A percentile compares a stretch with the other conserved stretches of the same genome.
These are phyloP conservation scores for Schwanniomyces polymorphus DNA, from an alignment of 805 yeast genomes.

Conservation along the genomic window DNA sequence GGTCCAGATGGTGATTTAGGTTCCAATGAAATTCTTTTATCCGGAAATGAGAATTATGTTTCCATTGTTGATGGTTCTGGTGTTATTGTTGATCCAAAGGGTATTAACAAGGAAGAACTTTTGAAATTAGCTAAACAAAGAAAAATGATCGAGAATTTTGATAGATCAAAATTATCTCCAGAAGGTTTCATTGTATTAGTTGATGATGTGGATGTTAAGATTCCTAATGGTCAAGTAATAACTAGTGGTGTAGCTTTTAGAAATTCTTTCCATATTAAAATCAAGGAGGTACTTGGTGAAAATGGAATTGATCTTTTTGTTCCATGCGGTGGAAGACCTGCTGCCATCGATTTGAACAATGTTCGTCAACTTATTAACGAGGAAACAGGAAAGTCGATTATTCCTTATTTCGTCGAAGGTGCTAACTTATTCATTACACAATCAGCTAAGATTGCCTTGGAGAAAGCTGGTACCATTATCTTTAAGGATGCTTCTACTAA, in stretches of 20 bases:
- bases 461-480: conserved; percentile 80
- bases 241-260: conserved; percentile 88
- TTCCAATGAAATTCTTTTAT: conserved; percentile 87
- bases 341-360: conserved; percentile 86
- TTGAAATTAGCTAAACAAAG: conserved; percentile 75
- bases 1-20: conserved; percentile 99
- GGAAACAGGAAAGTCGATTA: conserved; percentile 70
- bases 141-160: conserved; percentile 69
- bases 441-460: conserved; percentile 84
- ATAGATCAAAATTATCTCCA: conserved; percentile 62
- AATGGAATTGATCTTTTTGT: conserved; percentile 80
- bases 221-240: conserved; percentile 76
- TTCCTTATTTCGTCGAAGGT: conserved; percentile 94
- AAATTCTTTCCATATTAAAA: conserved; percentile 81
- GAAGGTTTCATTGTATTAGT: conserved; percentile 82
- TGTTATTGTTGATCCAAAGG: conserved; percentile 88
- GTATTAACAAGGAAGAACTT: conserved; percentile 79
- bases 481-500: conserved; percentile 97
- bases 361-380: conserved; percentile 70
- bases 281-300: conserved; percentile 59
- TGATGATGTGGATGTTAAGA: conserved; percentile 74
- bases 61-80: conserved; percentile 96
- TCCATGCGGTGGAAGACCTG: conserved; percentile 99
- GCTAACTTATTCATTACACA: conserved; percentile 96
- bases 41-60: conserved; percentile 79